These are phyloP conservation scores for Penicillium atrosanguineum DNA, from an alignment of 495 filamentous ascomycete genomes.

Conservation along the genomic window DNA sequence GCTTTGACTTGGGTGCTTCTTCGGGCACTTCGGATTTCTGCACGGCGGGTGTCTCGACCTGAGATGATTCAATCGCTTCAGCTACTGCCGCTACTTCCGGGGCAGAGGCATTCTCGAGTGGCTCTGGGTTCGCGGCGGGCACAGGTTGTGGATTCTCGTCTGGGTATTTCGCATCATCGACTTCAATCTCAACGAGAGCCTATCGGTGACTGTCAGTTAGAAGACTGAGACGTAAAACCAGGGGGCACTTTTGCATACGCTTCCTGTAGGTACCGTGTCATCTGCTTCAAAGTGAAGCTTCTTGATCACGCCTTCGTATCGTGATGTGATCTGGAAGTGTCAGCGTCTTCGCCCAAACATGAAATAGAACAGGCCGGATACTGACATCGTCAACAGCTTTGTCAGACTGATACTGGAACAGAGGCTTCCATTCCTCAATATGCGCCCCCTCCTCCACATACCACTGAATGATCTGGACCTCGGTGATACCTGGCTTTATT, in stretches of 20 bases:
- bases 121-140: slow-evolving; percentile 28
- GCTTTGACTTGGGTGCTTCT: slow-evolving; percentile 41
- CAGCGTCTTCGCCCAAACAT: slow-evolving; percentile 8
- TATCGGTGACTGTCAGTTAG: slow-evolving; percentile 17
- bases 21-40: background rate
- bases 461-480: slow-evolving; percentile 99
- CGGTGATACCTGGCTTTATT: slow-evolving; percentile 72
- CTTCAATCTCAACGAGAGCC: slow-evolving; percentile 55
- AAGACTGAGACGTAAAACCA: background rate
- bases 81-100: slow-evolving; percentile 13
- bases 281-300: slow-evolving; percentile 94
- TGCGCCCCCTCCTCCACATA: slow-evolving; percentile 95
- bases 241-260: slow-evolving; percentile 33
- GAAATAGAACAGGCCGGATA: background rate
- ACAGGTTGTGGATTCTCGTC: slow-evolving; percentile 49
- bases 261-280: slow-evolving; percentile 92
- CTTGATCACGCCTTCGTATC: slow-evolving; percentile 93
- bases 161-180: slow-evolving; percentile 56
- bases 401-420: slow-evolving; percentile 97
- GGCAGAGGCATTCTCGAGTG: slow-evolving; percentile 18
- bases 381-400: slow-evolving; percentile 92
- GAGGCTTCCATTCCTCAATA: slow-evolving; percentile 95
- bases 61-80: slow-evolving; percentile 20
- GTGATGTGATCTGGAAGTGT: slow-evolving; percentile 72
- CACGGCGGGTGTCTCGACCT: slow-evolving; percentile 4